These are phyloP conservation scores for Exophiala spinifera DNA, from an alignment of 2,329 filamentous ascomycete genomes.

Conservation along the genomic window DNA sequence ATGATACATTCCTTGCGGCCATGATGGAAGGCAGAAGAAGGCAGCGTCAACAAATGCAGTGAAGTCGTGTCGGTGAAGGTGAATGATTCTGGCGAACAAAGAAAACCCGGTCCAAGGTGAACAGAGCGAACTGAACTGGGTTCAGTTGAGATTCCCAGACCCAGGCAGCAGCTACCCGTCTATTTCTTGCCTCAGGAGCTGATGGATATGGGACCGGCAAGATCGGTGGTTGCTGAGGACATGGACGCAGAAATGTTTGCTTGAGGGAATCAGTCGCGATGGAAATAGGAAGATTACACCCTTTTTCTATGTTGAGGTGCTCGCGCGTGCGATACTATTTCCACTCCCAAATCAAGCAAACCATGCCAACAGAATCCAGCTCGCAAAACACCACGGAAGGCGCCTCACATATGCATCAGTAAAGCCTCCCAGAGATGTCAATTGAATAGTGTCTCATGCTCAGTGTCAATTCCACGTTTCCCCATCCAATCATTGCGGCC, in stretches of 20 bases:
- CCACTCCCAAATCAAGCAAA: background rate
- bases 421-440: background rate
- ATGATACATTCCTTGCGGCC: slow-evolving; percentile 14
- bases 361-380: background rate
- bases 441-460: background rate
- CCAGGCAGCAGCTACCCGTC: slow-evolving; percentile 21
- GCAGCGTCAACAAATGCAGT: slow-evolving; percentile 3
- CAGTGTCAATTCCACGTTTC: background rate
- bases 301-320: slow-evolving; percentile 11
- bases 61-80: background rate
- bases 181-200: slow-evolving; percentile 5
- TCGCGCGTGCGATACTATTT: background rate
- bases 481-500: slow-evolving; percentile 14
- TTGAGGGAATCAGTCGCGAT: slow-evolving; percentile 9
- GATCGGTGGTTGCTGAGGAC: background rate
- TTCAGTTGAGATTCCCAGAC: slow-evolving; percentile 5
- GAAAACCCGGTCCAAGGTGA: slow-evolving; percentile 8
- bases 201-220: background rate
- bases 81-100: slow-evolving; percentile 16
- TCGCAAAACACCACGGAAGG: background rate
- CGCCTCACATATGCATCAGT: slow-evolving; percentile 2
- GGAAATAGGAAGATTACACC: slow-evolving; percentile 9
- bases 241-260: slow-evolving; percentile 15
- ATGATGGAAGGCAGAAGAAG: slow-evolving; percentile 17
- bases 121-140: slow-evolving; percentile 5